Evolutionary conservation across 257 asterid species (phyloP).

Genomic region (Solanum paucissectum): DNA sequence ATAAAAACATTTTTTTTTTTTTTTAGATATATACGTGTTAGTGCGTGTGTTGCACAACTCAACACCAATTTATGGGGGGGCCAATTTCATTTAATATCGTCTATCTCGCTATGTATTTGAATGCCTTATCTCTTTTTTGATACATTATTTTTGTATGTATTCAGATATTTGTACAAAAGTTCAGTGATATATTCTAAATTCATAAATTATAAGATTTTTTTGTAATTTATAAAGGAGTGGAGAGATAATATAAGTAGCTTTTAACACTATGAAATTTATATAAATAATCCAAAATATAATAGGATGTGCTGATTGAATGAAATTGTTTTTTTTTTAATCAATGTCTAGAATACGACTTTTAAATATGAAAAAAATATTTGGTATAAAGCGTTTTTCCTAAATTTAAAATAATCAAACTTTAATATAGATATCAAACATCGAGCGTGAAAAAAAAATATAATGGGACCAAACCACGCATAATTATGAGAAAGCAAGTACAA

Average conservation of each 20-base stretch:
- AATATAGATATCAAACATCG: accelerated
- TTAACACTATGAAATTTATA: too few species aligned
- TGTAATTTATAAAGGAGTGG: not conserved
- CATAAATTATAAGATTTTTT: too few species aligned
- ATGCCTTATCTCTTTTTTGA: accelerated
- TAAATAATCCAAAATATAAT: too few species aligned
- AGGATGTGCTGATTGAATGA: accelerated
- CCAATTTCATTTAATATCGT: not conserved
- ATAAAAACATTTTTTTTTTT: not conserved
- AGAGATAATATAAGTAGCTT: too few species aligned
- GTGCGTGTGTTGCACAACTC: not conserved
- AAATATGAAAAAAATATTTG: too few species aligned
- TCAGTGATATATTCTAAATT: too few species aligned
- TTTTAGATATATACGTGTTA: not conserved
- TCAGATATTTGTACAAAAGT: accelerated
- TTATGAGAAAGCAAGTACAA: not conserved
- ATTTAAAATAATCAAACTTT: accelerated
- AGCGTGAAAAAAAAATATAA: too few species aligned
- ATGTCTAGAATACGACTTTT: not conserved
- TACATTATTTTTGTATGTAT: too few species aligned
- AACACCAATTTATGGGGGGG: not conserved
- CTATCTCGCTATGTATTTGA: too few species aligned
- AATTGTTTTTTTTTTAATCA: too few species aligned
- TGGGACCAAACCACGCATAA: not conserved
- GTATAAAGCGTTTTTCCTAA: accelerated